Base-by-base conservation (phyloP, 306 rosid species). In the Pyrus pyrifolia region DNA sequence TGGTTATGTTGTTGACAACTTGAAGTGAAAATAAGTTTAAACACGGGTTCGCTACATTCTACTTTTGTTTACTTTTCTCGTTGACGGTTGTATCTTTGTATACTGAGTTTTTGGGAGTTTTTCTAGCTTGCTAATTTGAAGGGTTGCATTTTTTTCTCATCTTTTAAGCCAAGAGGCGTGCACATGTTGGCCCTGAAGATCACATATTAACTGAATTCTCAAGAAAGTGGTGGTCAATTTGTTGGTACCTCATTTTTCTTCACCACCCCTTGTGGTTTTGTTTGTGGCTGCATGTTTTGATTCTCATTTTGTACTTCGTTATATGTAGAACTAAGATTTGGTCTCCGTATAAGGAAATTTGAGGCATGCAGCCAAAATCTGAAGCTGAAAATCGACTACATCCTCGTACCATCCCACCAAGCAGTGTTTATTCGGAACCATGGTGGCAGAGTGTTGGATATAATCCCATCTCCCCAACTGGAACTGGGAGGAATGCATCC, bases 391-490 rank as follows among this genome's bases (percentile, higher is more conserved):
- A 88, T 72, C 87, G 51, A 65, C 78, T 78, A n/a, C 83, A 82
- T 72, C 72, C 89, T 52, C 93, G 86, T 75, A 68, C 87, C 23
- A 80, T 88, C 84, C 88, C 87, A 31, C 87, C 89, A 2, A 27
- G 79, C 27, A 55, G 68, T 82, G 87, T 84, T 80, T 92, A 82
- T 81, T 52, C 83, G 29, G 97, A 95, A 83, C 97, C 96, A 60
- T 95, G 99, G 99, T 95, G 97, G 96, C 93, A 89, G 45, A 85
- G 76, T 57, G 74, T 45, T 71, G 97, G 90, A 33, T 89, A 85
- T 86, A 90, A 86, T 79, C 85, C 92, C 60, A 66, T 83, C 53
- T 70, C 86, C 17, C 86, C 84, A 68, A 70, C 86, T 25, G 30
- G 81, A 81, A 73, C 89, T n/a, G 89, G 81, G 71, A 81, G 86